These are phyloP conservation scores for Astragalus membranaceus DNA, from an alignment of 306 rosid species.

Conservation along the genomic window DNA sequence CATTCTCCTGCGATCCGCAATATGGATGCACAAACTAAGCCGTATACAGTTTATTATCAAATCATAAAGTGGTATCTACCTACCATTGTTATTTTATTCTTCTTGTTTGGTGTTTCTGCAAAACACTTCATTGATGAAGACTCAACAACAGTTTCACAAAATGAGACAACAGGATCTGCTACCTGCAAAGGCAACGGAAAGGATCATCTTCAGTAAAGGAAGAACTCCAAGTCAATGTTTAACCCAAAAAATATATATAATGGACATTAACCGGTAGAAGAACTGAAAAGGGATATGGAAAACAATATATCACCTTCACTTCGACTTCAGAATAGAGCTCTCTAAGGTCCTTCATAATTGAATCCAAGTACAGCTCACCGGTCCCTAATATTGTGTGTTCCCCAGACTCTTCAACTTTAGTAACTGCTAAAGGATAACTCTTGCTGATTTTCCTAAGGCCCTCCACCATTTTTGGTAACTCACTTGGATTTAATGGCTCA, in stretches of 20 bases:
- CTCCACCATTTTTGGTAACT: constrained; percentile 98
- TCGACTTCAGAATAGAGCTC: constrained; percentile 98
- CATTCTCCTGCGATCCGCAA: no score
- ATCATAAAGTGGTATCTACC: neutral
- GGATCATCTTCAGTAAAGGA: constrained; percentile 18
- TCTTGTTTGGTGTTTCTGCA: constrained; percentile 97
- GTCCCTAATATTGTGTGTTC: constrained; percentile 96
- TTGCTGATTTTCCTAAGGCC: constrained; percentile 97
- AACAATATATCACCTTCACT: constrained; percentile 60
- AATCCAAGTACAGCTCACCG: constrained; percentile 97
- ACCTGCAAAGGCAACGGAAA: constrained; percentile 49
- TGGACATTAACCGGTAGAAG: neutral
- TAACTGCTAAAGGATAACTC: constrained; percentile 95
- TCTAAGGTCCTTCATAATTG: constrained; percentile 97
- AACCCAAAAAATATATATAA: neutral
- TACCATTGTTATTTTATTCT: constrained; percentile 99
- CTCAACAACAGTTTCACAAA: constrained; percentile 96
- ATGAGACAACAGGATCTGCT: constrained; percentile 97
- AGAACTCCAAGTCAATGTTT: neutral
- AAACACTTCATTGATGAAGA: constrained; percentile 99
- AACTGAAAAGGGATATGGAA: neutral
- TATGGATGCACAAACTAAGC: no score
- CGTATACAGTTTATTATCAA: no score
- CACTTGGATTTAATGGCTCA: constrained; percentile 96
- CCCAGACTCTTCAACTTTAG: constrained; percentile 98